These are phyloP conservation scores for Prunus dulcis DNA, from an alignment of 306 rosid species.

Conservation along the genomic window DNA sequence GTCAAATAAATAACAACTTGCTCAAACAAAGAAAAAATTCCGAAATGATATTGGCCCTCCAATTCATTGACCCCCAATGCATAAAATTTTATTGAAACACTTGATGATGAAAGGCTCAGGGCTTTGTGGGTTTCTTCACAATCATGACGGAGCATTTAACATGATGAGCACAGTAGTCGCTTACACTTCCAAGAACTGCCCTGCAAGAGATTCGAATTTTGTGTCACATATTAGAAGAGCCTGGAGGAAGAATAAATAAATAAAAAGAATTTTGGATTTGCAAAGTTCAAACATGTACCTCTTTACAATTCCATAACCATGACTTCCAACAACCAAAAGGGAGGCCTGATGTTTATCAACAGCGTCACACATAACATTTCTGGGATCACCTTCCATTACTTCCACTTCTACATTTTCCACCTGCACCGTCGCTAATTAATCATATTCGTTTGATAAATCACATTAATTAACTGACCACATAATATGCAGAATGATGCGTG, in stretches of 20 bases:
- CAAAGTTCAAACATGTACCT: conserved; percentile 13
- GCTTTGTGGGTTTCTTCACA: conserved; percentile 24
- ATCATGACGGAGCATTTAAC: conserved; percentile 32
- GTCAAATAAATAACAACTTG: too few relatives aligned
- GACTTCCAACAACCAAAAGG: conserved; percentile 39
- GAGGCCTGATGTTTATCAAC: conserved; percentile 29
- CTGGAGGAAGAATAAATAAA: too few relatives aligned
- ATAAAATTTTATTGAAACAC: not conserved
- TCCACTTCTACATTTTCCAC: conserved; percentile 24
- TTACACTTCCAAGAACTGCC: conserved; percentile 34
- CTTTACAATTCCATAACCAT: conserved; percentile 34
- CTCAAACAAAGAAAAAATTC: too few relatives aligned
- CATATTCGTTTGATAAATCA: not conserved
- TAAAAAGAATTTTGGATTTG: not conserved
- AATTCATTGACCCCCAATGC: not conserved
- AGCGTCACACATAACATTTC: conserved; percentile 27
- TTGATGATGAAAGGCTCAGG: not conserved
- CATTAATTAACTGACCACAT: not conserved
- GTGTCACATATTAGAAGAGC: not conserved
- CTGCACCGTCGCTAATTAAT: not conserved
- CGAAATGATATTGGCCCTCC: not conserved
- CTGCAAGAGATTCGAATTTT: not conserved
- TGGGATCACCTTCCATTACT: conserved; percentile 37
- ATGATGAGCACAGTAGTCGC: conserved; percentile 37
- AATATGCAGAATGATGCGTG: not conserved